Conservation (phyloP, 306 rosid genomes). For the Vigna angularis region DNA sequence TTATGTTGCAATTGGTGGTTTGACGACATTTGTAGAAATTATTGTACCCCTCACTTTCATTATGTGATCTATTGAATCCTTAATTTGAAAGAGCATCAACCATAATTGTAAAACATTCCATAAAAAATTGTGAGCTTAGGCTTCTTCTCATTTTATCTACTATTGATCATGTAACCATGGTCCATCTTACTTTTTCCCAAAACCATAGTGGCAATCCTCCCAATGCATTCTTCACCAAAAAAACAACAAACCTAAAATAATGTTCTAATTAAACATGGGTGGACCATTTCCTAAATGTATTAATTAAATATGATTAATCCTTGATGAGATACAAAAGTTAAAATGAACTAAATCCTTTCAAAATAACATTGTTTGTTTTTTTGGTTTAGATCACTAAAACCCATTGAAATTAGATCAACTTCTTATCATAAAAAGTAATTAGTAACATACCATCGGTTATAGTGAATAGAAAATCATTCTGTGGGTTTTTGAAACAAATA, state of each 20-base stretch:
- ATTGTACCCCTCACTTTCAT: no score
- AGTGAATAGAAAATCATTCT: background rate
- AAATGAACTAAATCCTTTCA: constrained; percentile 3
- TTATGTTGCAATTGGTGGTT: no score
- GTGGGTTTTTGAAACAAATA: constrained; percentile 3
- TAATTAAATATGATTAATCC: background rate
- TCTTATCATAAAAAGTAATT: constrained; percentile 19
- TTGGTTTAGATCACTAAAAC: constrained; percentile 8
- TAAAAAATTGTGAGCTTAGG: background rate
- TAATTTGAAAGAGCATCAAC: no score
- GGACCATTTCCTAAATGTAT: background rate
- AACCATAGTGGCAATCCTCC: background rate
- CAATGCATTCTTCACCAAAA: constrained; percentile 9
- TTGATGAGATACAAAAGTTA: background rate
- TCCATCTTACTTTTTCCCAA: constrained; percentile 15
- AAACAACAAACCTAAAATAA: background rate
- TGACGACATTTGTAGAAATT: no score
- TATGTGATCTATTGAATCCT: no score
- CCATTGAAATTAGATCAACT: constrained; percentile 4
- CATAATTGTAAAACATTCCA: no score
- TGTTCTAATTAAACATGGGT: background rate
- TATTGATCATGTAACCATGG: background rate
- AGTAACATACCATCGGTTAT: constrained; percentile 10
- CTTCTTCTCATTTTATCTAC: background rate
- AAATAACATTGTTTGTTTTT: background rate